Evolutionary conservation across 352 stramenopile species (phyloP).

Genomic region (Peronospora tabacina): DNA sequence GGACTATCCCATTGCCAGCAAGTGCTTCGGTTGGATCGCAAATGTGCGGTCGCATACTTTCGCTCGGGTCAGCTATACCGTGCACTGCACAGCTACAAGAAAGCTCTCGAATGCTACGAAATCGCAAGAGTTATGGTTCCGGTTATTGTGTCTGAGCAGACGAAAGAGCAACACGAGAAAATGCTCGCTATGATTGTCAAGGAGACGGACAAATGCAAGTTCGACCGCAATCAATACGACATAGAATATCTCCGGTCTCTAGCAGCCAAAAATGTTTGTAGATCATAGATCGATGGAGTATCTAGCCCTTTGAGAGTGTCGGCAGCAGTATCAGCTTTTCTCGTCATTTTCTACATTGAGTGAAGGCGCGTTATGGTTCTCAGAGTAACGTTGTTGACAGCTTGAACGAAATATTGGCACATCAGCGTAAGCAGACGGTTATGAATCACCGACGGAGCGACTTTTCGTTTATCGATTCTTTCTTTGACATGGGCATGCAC

Average conservation of each 20-base stretch:
- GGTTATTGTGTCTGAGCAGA: not conserved
- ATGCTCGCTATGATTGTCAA: conserved; percentile 32
- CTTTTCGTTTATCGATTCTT: conserved; percentile 4
- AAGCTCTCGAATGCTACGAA: conserved; percentile 33
- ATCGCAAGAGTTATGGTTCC: conserved; percentile 14
- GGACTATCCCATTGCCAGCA: conserved; percentile 39
- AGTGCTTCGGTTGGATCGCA: conserved; percentile 32
- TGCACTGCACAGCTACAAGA: conserved; percentile 42
- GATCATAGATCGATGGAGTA: conserved; percentile 5
- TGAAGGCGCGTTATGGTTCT: conserved; percentile 42
- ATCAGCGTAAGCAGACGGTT: conserved; percentile 36
- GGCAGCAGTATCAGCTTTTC: conserved; percentile 2
- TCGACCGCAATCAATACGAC: conserved; percentile 58
- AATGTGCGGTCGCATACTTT: conserved; percentile 31
- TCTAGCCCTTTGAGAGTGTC: not conserved
- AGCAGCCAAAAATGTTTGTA: conserved; percentile 13
- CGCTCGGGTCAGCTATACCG: conserved; percentile 46
- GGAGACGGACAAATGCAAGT: conserved; percentile 53
- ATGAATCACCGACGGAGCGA: conserved; percentile 16
- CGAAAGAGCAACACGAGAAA: conserved; percentile 6
- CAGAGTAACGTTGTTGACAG: conserved; percentile 31
- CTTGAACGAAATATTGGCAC: conserved; percentile 11
- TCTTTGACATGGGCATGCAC: conserved; percentile 18
- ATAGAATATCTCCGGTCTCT: conserved; percentile 36
- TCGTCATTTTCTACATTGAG: conserved; percentile 13